These are phyloP conservation scores for Starmerella ratchasimensis DNA, from an alignment of 805 yeast genomes.

Conservation along the genomic window DNA sequence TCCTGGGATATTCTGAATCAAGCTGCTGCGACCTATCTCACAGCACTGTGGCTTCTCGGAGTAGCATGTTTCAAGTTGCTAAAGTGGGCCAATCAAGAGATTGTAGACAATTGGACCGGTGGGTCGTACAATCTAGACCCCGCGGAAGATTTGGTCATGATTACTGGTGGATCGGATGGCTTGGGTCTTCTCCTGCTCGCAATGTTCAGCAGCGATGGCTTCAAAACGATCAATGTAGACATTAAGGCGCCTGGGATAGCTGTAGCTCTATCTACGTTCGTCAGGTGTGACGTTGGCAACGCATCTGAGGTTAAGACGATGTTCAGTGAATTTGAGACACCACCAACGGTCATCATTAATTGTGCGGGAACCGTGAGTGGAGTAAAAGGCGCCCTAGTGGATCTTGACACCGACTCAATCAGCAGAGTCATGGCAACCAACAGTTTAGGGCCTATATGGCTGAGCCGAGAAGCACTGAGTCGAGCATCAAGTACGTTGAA, in stretches of 20 bases:
- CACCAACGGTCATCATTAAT: constrained; percentile 66
- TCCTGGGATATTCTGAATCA: not conserved
- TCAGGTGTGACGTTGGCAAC: constrained; percentile 13
- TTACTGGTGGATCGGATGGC: constrained; percentile 22
- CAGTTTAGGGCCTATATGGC: constrained; percentile 48
- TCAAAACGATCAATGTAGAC: constrained; percentile 15
- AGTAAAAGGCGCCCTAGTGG: constrained; percentile 28
- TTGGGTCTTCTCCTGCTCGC: constrained; percentile 21
- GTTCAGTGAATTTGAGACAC: constrained; percentile 45
- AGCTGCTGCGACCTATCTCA: not conserved
- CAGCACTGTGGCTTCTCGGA: constrained; percentile 3
- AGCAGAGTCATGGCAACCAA: constrained; percentile 46
- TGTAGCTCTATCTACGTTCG: constrained; percentile 6
- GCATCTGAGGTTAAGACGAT: constrained; percentile 48
- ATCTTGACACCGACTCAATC: constrained; percentile 28
- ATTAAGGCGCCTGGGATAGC: constrained; percentile 8
- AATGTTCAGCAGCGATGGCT: constrained; percentile 13
- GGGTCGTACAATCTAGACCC: constrained; percentile 3
- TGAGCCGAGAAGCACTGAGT: constrained; percentile 33
- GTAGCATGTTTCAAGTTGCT: not conserved
- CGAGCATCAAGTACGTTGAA: constrained; percentile 24
- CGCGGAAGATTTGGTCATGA: constrained; percentile 11
- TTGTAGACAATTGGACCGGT: constrained; percentile 1
- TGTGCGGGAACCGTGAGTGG: constrained; percentile 85
- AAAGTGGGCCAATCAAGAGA: constrained; percentile 1